Evolutionary conservation across 1,284 basidiomycete genomes (phyloP), one percentile per base, ranked within the genome.

Genomic region (Naganishia sp.): DNA sequence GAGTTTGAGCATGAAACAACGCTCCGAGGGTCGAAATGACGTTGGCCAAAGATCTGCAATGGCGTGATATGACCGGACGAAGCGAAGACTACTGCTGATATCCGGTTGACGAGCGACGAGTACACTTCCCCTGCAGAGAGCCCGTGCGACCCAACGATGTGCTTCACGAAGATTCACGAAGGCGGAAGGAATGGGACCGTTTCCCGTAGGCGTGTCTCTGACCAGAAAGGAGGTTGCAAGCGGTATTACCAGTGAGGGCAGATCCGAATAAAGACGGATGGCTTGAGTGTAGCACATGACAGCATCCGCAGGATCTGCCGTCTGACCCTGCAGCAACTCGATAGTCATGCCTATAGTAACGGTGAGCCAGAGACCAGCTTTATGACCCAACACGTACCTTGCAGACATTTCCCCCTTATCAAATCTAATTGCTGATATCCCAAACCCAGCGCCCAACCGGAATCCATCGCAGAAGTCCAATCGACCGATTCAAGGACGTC

Each of bases 1-100:
- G 5, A 94, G 80, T 6, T 84, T 80, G 16, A 86, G 84, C 54
- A 92, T 81, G 1, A 85, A 85, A 6, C 87, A 86, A 7, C 90
- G 86, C 74, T 92, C 89, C 11, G 81, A 80, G 16, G 90, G 82
- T 13, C 89, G 84, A 77, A 93, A 94, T 1, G 81, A 82, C 0
- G 88, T 77, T 1, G 89, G 87, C 90, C 91, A 94, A 69, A 85
- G 84, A 1, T 83, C 75, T 69, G 85, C 87, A 4, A 83, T 76
- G 31, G 83, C 82, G 73, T 92, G 91, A 77, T 79, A 76, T 82
- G 85, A 82, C 68, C 90, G 83, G 73, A 88, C 83, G 7, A 82
- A 82, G 83, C 86, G 88, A 6, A 77, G 39, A 84, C 73, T 74
- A 33, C 55, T 46, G 18, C 63, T 25, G 36, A 70, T 65, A 39